Evolutionary conservation across 192 early-diverging fungal species (phyloP), one percentile per base, ranked within the genome.

Genomic region (Coemansia sp.): DNA sequence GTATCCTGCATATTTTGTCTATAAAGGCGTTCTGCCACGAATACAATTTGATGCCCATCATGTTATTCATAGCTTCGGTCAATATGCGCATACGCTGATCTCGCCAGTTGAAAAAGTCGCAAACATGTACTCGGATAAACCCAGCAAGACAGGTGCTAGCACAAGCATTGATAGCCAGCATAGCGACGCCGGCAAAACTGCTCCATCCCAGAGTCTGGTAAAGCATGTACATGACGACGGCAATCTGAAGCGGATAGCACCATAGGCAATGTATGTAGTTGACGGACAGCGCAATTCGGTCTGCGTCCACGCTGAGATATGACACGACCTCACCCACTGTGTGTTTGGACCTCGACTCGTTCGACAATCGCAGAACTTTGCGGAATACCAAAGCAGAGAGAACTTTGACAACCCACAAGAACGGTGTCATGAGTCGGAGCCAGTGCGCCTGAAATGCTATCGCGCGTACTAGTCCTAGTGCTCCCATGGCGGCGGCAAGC

Each of bases 301-400:
- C 44, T 8, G 41, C 81, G 76, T 92, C 91, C 11, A 88, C 85
- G 41, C 79, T 86, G 85, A 90, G 88, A 42, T 88, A 69, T 35
- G 87, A 83, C 19, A 88, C 85, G 61, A 93, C 89, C 69, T 91
- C 87, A 33, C 91, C 91, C 57, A 90, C 88, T 17, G 93, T 94
- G 44, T 92, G 92, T 9, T 74, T 67, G 63, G 93, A 90, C 6
- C 93, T 82, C 33, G 89, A 37, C 17, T 64, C 54, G 42, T 59
- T 78, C 27, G 76, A 69, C 63, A 78, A 24, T 0, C 13, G 46
- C 36, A 78, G 21, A 0, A 45, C 29, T 44, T 72, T 78, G 46
- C 42, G 70, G 50, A 66, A 73, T 36, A 75, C 21, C 11, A 59
- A 33, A 5, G 59, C 62, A 35, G 73, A 50, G 35, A 77, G 36